These are phyloP conservation scores for Aspergillus sp. DNA, from an alignment of 2,329 filamentous ascomycete species.

Conservation along the genomic window DNA sequence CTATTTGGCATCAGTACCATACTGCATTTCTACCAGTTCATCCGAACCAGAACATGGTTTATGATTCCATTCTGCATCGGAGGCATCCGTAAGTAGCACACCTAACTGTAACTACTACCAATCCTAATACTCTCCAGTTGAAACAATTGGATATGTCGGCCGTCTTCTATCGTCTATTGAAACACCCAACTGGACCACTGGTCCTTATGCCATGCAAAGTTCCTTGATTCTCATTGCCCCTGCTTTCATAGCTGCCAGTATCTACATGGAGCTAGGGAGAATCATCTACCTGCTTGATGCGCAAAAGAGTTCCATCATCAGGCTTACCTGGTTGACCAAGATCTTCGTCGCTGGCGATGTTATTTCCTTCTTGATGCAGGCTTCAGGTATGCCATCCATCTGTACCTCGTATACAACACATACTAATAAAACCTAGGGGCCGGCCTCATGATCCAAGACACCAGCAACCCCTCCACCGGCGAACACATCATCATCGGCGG, in stretches of 20 bases:
- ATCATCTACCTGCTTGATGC: constrained; percentile 18
- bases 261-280: constrained; percentile 22
- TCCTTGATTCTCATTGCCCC: constrained; percentile 19
- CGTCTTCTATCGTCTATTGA: constrained; percentile 40
- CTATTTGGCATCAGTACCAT: too few species aligned
- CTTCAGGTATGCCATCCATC: constrained; percentile 14
- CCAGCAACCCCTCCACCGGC: constrained; percentile 7
- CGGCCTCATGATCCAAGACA: constrained; percentile 16
- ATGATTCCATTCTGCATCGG: too few species aligned
- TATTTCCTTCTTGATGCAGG: constrained; percentile 25
- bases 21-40: too few species aligned
- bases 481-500: constrained; percentile 21
- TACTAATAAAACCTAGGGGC: constrained; percentile 9
- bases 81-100: too few species aligned
- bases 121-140: constrained; percentile 31
- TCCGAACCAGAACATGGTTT: too few species aligned
- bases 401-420: too few species aligned
- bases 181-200: constrained; percentile 18
- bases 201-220: constrained; percentile 21
- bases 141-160: constrained; percentile 49
- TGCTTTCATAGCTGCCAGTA: constrained; percentile 21
- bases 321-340: constrained; percentile 21
- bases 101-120: too few species aligned
- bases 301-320: constrained; percentile 13
- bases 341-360: constrained; percentile 25